Evolutionary conservation across 345 rosid species (phyloP).

Genomic region (Lepidium aucheri): DNA sequence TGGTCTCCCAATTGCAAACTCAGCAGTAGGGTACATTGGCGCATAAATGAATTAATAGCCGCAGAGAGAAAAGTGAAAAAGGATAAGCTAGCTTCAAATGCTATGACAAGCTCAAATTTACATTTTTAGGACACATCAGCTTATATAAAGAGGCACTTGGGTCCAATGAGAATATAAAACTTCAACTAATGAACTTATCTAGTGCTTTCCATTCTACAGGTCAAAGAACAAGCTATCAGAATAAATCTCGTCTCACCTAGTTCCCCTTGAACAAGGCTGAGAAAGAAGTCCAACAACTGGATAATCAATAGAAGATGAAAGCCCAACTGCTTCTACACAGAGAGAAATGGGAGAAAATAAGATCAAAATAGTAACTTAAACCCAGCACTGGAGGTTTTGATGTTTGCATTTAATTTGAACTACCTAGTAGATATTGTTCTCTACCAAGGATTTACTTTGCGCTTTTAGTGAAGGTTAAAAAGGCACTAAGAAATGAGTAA

Average conservation of each 20-base stretch:
- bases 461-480: constrained; percentile 8
- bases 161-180: neutral
- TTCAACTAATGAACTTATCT: neutral
- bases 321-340: constrained; percentile 56
- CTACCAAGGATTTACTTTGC: neutral
- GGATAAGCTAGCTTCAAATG: neutral
- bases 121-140: neutral
- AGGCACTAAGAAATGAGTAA: constrained; percentile 3
- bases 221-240: neutral
- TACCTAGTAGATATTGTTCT: constrained; percentile 1
- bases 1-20: neutral
- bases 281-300: constrained; percentile 75
- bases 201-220: neutral
- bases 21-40: neutral
- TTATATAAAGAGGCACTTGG: neutral
- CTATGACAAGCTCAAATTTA: constrained; percentile 8
- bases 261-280: constrained; percentile 64
- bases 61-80: neutral
- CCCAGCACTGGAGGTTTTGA: neutral
- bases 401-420: constrained; percentile 6
- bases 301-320: constrained; percentile 44
- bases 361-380: constrained; percentile 8
- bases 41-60: neutral
- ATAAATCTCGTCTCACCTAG: constrained; percentile 39
- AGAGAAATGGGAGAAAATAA: constrained; percentile 9